Conservation (phyloP, 352 stramenopile genomes). For the Pythium plurisporium region DNA sequence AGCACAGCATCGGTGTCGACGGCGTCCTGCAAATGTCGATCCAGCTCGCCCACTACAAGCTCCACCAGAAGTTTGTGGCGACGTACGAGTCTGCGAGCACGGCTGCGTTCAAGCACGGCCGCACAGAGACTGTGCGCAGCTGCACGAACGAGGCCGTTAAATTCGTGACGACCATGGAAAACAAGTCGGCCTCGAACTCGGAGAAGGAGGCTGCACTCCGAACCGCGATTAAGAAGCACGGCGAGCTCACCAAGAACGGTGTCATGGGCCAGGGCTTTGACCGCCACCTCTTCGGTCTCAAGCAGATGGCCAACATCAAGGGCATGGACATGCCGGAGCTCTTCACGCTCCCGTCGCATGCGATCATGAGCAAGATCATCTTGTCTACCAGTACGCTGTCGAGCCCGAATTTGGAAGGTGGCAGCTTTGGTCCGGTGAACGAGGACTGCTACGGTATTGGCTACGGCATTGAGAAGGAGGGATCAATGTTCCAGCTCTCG, state of each 20-base stretch:
- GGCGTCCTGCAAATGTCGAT: slow-evolving; percentile 92
- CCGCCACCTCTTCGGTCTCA: slow-evolving; percentile 80
- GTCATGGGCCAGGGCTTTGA: slow-evolving; percentile 90
- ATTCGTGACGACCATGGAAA: slow-evolving; percentile 74
- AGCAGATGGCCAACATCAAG: slow-evolving; percentile 61
- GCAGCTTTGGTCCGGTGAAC: slow-evolving; percentile 88
- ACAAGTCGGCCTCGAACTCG: slow-evolving; percentile 35
- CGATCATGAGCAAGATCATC: slow-evolving; percentile 86
- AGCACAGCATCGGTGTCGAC: slow-evolving; percentile 81
- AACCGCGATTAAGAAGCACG: slow-evolving; percentile 80
- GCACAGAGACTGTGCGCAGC: slow-evolving; percentile 87
- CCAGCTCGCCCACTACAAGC: slow-evolving; percentile 84
- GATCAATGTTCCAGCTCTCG: slow-evolving; percentile 82
- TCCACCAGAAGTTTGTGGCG: slow-evolving; percentile 74
- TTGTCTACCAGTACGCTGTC: slow-evolving; percentile 89
- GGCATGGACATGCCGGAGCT: slow-evolving; percentile 59
- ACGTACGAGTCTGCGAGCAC: slow-evolving; percentile 89
- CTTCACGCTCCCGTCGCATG: slow-evolving; percentile 73
- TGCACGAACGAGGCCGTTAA: slow-evolving; percentile 81
- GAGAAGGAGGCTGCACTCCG: slow-evolving; percentile 71
- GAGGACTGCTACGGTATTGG: slow-evolving; percentile 88
- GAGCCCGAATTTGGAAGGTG: slow-evolving; percentile 77
- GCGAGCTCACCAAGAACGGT: slow-evolving; percentile 85
- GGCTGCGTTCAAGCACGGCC: slow-evolving; percentile 89
- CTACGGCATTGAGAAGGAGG: slow-evolving; percentile 83